Evolutionary conservation across 192 early-diverging fungal species (phyloP), one percentile per base, ranked within the genome.

Genomic region (Podila horticola): DNA sequence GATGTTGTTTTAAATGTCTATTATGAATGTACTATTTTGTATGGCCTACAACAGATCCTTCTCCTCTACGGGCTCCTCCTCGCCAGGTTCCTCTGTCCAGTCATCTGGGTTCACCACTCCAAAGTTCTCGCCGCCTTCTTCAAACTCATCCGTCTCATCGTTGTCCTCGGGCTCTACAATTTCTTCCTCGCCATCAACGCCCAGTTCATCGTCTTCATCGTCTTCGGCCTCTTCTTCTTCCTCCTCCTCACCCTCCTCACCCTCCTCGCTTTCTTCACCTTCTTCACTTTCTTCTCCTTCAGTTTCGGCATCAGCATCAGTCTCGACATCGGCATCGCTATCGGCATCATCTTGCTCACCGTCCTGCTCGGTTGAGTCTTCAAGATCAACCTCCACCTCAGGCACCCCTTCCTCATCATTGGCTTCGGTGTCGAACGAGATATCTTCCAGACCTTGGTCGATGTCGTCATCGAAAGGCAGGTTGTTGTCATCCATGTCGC

Each of bases 351-450:
- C 59, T 28, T 51, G 34, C 4, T 34, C 74, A 1, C 28, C 67
- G 8, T 69, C 62, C 15, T 22, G 61, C 17, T 65, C 61, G 20
- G 20, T 26, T 15, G 34, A 62, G 0, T 77, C 69, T 62, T 79
- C 76, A 59, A 58, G 73, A 17, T 73, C 77, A 13, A 81, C 77
- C 33, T 81, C 77, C 6, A 73, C 77, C 24, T 79, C 75, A 36
- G 52, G n/a, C 4, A 77, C 67, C 1, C 31, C 62, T 9, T 59
- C 64, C 1, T 30, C 59, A 0, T 51, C 55, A 8, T n/a, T 20
- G 22, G 31, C 19, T 26, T 31, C 62, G 17, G 31, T 64, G 62
- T 48, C 73, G 66, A 9, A 33, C 68, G 19, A 34, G 45, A 71
- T 48, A 58, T 72, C 59, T 29, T 72, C 75, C 29, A 68, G 36